A percentile compares a stretch with the other conserved stretches of the same genome.
Evolutionary conservation across 768 basidiomycete genomes (phyloP).

Genomic region (Leucocoprinus sp.): DNA sequence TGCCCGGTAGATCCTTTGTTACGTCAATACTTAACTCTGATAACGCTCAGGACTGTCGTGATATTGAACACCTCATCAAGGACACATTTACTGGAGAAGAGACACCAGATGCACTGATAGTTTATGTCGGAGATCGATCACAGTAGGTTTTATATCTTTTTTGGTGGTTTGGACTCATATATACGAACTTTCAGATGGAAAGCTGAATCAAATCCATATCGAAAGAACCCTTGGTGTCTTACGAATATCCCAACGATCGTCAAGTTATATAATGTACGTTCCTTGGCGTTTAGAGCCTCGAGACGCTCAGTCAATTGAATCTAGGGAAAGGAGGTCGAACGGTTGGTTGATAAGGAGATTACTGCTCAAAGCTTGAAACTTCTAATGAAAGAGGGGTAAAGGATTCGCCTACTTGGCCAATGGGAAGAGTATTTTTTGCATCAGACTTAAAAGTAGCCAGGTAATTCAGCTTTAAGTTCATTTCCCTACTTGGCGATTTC

Average conservation of each 20-base stretch:
- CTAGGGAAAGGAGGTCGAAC: constrained; percentile 30
- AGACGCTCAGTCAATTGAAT: constrained; percentile 8
- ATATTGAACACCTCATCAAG: constrained; percentile 47
- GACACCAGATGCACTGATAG: constrained; percentile 47
- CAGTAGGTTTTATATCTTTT: constrained; percentile 36
- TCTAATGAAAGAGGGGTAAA: constrained; percentile 20
- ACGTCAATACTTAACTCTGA: background rate
- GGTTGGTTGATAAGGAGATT: constrained; percentile 36
- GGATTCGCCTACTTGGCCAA: no score
- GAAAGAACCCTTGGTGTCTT: constrained; percentile 56
- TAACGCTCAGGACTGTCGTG: constrained; percentile 48
- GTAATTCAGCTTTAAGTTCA: no score
- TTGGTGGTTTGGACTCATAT: background rate
- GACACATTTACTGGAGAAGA: constrained; percentile 37
- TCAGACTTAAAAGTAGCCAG: no score
- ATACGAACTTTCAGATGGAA: constrained; percentile 50
- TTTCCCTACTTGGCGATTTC: background rate
- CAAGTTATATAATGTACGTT: constrained; percentile 46
- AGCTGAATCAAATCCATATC: constrained; percentile 44
- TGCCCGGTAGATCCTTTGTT: constrained; percentile 44
- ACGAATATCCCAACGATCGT: constrained; percentile 60
- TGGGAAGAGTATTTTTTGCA: no score
- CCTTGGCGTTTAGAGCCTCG: constrained; percentile 2
- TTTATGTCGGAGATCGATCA: constrained; percentile 59
- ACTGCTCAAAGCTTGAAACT: constrained; percentile 17